phyloP scores from a whole-genome alignment of 2,329 filamentous ascomycete species.

The Bipolaris oryzae region DNA sequence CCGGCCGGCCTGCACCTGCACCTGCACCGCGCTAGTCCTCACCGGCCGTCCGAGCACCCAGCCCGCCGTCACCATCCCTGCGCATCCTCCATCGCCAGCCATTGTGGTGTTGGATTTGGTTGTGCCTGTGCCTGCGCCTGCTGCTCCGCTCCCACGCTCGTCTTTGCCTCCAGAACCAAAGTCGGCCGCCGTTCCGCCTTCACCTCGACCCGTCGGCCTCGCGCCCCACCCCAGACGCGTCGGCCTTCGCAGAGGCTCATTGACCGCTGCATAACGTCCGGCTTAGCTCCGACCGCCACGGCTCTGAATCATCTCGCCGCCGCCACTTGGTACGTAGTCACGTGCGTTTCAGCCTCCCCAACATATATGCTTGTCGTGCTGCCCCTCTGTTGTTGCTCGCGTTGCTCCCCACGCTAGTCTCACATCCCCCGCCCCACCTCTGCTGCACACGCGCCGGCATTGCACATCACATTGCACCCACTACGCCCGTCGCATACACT shows the following conservation, averaged over 20 bases:
- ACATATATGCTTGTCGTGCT: conserved; percentile 27
- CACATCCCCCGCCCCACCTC: conserved; percentile 20
- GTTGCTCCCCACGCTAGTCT: conserved; percentile 27
- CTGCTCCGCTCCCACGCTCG: background rate
- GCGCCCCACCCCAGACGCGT: conserved; percentile 32
- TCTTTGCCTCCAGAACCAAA: conserved; percentile 13
- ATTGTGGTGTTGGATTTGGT: conserved; percentile 27
- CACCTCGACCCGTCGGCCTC: conserved; percentile 23
- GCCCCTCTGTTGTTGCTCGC: conserved; percentile 25
- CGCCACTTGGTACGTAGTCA: conserved; percentile 37
- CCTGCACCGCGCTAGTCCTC: conserved; percentile 27
- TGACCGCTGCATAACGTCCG: conserved; percentile 19
- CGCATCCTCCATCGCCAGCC: conserved; percentile 20
- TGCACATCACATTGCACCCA: no score
- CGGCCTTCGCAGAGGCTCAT: conserved; percentile 16
- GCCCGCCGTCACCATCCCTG: conserved; percentile 29
- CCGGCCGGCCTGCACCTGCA: conserved; percentile 28
- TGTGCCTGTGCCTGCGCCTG: background rate
- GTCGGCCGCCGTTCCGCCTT: conserved; percentile 26
- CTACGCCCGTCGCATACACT: no score
- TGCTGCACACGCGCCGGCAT: conserved; percentile 21
- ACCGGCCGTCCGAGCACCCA: conserved; percentile 23
- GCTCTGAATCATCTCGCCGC: conserved; percentile 29
- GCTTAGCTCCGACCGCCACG: conserved; percentile 32
- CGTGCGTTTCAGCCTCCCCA: conserved; percentile 43